These are phyloP conservation scores for Stipa capillata DNA, from an alignment of 176 grass and related monocot species.

Conservation along the genomic window DNA sequence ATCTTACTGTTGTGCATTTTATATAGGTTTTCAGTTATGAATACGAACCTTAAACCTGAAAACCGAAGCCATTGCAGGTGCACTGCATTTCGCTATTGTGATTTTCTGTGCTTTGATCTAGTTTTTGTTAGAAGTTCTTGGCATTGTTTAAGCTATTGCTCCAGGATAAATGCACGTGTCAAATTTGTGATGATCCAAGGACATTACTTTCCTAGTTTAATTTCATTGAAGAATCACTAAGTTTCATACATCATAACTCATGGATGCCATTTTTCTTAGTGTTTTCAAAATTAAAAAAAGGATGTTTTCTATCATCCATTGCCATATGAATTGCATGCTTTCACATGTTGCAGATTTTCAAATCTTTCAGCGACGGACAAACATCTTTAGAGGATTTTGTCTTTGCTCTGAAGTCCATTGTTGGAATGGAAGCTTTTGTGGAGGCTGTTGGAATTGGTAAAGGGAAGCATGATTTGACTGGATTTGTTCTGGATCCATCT, in stretches of 20 bases:
- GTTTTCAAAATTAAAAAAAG: not conserved
- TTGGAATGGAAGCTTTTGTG: conserved; percentile 60
- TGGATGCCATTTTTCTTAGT: not conserved
- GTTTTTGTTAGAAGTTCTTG: not conserved
- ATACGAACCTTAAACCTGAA: not conserved
- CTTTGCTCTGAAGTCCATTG: conserved; percentile 58
- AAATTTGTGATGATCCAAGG: not conserved
- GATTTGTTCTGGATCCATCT: conserved; percentile 51
- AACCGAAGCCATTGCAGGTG: not conserved
- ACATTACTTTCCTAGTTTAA: conserved; percentile 5
- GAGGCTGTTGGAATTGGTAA: conserved; percentile 76
- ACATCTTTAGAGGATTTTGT: conserved; percentile 64
- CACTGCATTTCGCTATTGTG: not conserved
- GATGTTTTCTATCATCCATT: conserved; percentile 6
- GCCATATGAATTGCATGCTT: conserved; percentile 4
- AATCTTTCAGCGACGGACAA: conserved; percentile 47
- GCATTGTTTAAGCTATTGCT: conserved; percentile 1
- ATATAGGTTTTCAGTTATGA: not conserved
- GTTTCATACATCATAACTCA: not conserved
- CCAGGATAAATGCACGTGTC: not conserved
- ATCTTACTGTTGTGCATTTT: not conserved
- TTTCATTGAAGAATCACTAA: conserved; percentile 2
- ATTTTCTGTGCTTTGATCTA: conserved; percentile 7
- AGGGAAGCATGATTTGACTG: conserved; percentile 71
- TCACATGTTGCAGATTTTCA: conserved; percentile 56